Evolutionary conservation across 495 filamentous ascomycete species (phyloP), one percentile per base, ranked within the genome.

Genomic region (Parathielavia appendiculata): DNA sequence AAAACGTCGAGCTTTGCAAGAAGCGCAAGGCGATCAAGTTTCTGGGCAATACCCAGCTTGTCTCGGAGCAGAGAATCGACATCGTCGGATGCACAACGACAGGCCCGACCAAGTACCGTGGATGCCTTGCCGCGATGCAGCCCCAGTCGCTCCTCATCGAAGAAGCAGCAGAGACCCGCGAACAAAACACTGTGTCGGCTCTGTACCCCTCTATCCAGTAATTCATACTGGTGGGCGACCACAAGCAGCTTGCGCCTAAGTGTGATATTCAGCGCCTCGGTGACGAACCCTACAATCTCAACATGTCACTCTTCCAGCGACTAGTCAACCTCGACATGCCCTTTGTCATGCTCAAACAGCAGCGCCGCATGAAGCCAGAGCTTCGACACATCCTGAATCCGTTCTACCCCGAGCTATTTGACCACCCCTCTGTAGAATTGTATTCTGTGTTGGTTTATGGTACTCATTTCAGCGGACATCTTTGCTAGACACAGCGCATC

Each of bases 61-160:
- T 76, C 14, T 51, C 53, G 13, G 48, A 40, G 2, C 41, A 63
- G 26, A 22, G 44, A 2, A 66, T 77, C 30, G 67, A 78, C 41
- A 68, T 81, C 35, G 67, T 82, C 20, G 78, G 78, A n/a, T 79
- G 78, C 51, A 82, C 78, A 0, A 81, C 76, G 0, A 81, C 92
- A 0, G 93, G 93, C 5, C 68, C 97, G n/a, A 89, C 85, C 66
- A 97, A 97, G 63, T 92, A 93, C 60, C 83, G 92, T 17, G 83
- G 75, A 2, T 73, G 95, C 0, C 71, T 97, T 22, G 81, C 87
- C 13, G 83, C 82, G 23, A 59, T 95, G 17, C 75, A 81, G 32
- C 91, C 93, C 0, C 81, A 70, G 14, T 73, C 78, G 14, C 68
- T 83, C 26, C 73, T 84, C 9, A 79, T 82, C 41, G 81, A 84